Base-by-base conservation (phyloP, 2,329 filamentous ascomycete genomes). In the Harringtonia aguacate region DNA sequence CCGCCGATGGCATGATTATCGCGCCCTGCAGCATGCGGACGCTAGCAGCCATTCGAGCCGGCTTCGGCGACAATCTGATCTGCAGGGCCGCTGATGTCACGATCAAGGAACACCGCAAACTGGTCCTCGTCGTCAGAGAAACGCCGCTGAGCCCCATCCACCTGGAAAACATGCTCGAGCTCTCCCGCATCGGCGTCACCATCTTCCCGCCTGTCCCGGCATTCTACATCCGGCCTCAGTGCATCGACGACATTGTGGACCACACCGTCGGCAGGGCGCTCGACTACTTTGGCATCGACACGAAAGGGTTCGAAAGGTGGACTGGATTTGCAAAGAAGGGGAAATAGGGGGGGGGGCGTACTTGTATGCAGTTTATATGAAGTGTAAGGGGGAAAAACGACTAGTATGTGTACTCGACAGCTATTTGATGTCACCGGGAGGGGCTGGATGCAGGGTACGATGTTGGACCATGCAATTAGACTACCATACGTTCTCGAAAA, bases 11-110 rank as follows among this genome's bases (percentile, higher is more conserved):
- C 12, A 73, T 73, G 68, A 66, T 72, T 13, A 52, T 72, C 2
- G 62, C 66, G 0, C 67, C 63, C 0, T 73, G 68, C 54, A 66
- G 61, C 43, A 66, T 72, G 63, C 71, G 70, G 52, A 70, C 68
- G 1, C 57, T 72, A 4, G 64, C 67, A 0, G 62, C 57, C 0
- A 60, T 72, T 4, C 52, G 58, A 17, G 52, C 56, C 2, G 68
- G 67, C 0, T 65, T 61, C 44, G 62, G 63, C 44, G 63, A 69
- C 33, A 67, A 70, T 46, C 48, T 72, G 13, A 68, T 71, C 29
- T 57, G 64, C 0, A 56, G 67, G 0, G 63, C 66, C 0, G 69
- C 68, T 3, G 67, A 68, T 46, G 68, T 72, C 1, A 63, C 56
- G 41, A 50, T 72, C 2, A 72, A 72, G 49, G 68, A 72, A 48